A percentile compares a stretch with the other conserved stretches of the same genome.
Evolutionary conservation across 2,329 filamentous ascomycete genomes (phyloP).

Genomic region (Penicillium sp.): DNA sequence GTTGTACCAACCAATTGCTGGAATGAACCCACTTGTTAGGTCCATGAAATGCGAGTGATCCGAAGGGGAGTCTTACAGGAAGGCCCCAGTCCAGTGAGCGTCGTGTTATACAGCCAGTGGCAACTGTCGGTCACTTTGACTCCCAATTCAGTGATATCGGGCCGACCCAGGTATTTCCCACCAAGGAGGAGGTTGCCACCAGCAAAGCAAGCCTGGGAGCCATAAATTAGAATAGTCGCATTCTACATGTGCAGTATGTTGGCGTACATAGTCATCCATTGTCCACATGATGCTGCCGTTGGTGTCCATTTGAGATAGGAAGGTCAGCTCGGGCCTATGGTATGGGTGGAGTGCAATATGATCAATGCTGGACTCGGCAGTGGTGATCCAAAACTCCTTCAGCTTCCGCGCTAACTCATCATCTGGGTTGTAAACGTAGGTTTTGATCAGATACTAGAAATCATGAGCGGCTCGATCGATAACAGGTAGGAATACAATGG

Average conservation of each 20-base stretch:
- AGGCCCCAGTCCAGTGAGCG: conserved; percentile 18
- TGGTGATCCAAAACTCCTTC: conserved; percentile 22
- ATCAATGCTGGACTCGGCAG: conserved; percentile 18
- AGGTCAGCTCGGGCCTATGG: conserved; percentile 20
- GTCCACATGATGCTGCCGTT: conserved; percentile 21
- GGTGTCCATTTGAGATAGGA: conserved; percentile 17
- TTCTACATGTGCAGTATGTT: background rate
- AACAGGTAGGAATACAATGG: too few species aligned
- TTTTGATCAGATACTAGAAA: conserved; percentile 24
- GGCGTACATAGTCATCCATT: conserved; percentile 23
- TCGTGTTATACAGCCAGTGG: conserved; percentile 32
- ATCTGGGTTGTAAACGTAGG: conserved; percentile 20
- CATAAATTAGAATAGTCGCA: background rate
- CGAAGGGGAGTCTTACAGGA: conserved; percentile 5
- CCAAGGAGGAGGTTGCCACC: conserved; percentile 24
- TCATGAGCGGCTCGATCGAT: too few species aligned
- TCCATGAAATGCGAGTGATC: background rate
- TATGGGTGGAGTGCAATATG: conserved; percentile 21
- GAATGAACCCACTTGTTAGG: background rate
- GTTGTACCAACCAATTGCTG: conserved; percentile 20
- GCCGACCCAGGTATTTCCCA: conserved; percentile 21
- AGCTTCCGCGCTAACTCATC: conserved; percentile 8
- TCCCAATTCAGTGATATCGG: conserved; percentile 28
- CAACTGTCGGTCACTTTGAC: conserved; percentile 28
- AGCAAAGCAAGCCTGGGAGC: conserved; percentile 22